A percentile compares a stretch with the other conserved stretches of the same genome.
Conservation (phyloP, 139 green algal genomes). For the Diplosphaera chodatii region DNA sequence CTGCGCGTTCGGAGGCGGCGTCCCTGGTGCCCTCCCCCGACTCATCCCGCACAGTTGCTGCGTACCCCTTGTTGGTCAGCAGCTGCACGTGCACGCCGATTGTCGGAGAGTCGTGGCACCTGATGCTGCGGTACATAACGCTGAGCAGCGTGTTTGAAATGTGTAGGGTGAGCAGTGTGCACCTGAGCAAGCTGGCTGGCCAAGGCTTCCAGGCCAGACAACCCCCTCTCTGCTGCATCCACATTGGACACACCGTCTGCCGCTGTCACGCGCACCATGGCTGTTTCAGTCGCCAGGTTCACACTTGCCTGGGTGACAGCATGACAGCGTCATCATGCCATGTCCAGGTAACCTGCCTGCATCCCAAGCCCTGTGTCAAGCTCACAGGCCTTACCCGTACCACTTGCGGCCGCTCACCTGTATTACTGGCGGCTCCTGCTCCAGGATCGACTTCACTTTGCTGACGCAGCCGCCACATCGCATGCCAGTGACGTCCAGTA, state of each 20-base stretch:
- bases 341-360: too few species aligned
- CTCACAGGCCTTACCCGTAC: too few species aligned
- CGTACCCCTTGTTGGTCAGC: conserved; percentile 25
- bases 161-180: too few species aligned
- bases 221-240: conserved; percentile 6
- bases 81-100: conserved; percentile 4
- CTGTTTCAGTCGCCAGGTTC: conserved; percentile 86
- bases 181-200: conserved; percentile 15
- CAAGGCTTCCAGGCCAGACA: neutral
- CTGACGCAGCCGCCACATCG: conserved; percentile 80
- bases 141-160: too few species aligned
- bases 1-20: conserved; percentile 8
- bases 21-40: neutral
- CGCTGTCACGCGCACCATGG: conserved; percentile 64
- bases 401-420: too few species aligned
- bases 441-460: conserved; percentile 67
- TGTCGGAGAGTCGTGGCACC: too few species aligned
- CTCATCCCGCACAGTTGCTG: conserved; percentile 12
- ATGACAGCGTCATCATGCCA: too few species aligned
- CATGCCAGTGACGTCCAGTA: conserved; percentile 86
- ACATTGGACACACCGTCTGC: neutral
- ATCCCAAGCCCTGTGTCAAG: too few species aligned
- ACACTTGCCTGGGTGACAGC: conserved; percentile 74
- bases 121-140: too few species aligned
- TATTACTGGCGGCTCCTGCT: conserved; percentile 40